phyloP scores from a whole-genome alignment of 768 basidiomycete genomes.

The Termitomyces sp. region DNA sequence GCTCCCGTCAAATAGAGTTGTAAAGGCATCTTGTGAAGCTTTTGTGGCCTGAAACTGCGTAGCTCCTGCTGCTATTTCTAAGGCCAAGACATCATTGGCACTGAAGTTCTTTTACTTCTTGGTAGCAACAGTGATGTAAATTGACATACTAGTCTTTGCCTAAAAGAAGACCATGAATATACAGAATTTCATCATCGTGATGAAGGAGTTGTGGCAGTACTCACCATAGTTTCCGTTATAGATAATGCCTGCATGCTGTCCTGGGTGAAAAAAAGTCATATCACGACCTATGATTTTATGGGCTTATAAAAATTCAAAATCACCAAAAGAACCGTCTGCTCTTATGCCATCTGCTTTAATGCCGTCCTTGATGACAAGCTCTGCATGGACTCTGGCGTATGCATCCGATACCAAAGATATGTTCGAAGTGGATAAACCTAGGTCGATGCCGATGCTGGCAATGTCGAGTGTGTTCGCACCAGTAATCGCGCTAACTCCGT shows the following conservation, averaged over 20 bases:
- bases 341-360: constrained; percentile 58
- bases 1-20: constrained; percentile 51
- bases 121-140: background rate
- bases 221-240: constrained; percentile 71
- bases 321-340: constrained; percentile 45
- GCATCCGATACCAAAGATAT: constrained; percentile 42
- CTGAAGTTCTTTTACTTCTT: constrained; percentile 21
- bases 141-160: constrained; percentile 39
- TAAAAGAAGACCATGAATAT: constrained; percentile 8
- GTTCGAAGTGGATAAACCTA: constrained; percentile 37
- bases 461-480: constrained; percentile 68
- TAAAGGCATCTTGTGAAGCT: constrained; percentile 42
- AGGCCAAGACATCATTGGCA: constrained; percentile 55
- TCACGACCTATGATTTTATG: background rate
- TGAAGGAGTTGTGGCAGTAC: background rate
- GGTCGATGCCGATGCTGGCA: constrained; percentile 56
- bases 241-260: constrained; percentile 58
- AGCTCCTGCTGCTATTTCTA: constrained; percentile 56
- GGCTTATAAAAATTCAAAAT: background rate
- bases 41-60: constrained; percentile 49
- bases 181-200: background rate
- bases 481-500: constrained; percentile 44
- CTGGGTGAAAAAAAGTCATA: constrained; percentile 15
- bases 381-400: constrained; percentile 44
- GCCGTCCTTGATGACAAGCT: constrained; percentile 44